Conservation (phyloP, 441 rosid species). For the Arabidopsis lyrata region DNA sequence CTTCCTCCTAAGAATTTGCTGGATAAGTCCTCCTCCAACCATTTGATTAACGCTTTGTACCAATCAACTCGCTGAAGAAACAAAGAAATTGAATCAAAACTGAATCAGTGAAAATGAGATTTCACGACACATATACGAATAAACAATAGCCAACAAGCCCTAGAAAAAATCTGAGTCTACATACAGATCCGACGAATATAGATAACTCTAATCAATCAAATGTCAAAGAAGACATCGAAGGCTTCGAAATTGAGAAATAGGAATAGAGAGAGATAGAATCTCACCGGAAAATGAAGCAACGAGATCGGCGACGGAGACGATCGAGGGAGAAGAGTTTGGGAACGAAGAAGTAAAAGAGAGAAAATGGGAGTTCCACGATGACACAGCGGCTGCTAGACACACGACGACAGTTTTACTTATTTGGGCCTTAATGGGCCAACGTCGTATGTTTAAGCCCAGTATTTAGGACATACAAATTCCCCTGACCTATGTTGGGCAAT, state of each 20-base stretch:
- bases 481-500: no score
- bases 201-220: constrained; percentile 13
- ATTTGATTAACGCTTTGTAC: constrained; percentile 55
- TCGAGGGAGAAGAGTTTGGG: constrained; percentile 27
- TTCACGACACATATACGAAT: constrained; percentile 8
- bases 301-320: constrained; percentile 46
- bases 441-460: background rate
- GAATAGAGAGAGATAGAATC: constrained; percentile 6
- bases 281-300: constrained; percentile 38
- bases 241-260: background rate
- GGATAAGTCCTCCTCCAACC: constrained; percentile 95
- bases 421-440: constrained; percentile 38
- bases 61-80: constrained; percentile 44
- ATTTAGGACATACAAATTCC: no score
- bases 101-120: background rate
- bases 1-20: constrained; percentile 88
- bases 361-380: constrained; percentile 45
- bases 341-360: constrained; percentile 25
- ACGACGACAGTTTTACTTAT: background rate
- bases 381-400: constrained; percentile 40
- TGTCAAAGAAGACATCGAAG: background rate
- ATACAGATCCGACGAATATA: constrained; percentile 32
- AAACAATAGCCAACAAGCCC: constrained; percentile 20
- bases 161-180: constrained; percentile 26
- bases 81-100: constrained; percentile 21